Evolutionary conservation across 768 basidiomycete species (phyloP), one percentile per base, ranked within the genome.

Genomic region (Chiua virens): DNA sequence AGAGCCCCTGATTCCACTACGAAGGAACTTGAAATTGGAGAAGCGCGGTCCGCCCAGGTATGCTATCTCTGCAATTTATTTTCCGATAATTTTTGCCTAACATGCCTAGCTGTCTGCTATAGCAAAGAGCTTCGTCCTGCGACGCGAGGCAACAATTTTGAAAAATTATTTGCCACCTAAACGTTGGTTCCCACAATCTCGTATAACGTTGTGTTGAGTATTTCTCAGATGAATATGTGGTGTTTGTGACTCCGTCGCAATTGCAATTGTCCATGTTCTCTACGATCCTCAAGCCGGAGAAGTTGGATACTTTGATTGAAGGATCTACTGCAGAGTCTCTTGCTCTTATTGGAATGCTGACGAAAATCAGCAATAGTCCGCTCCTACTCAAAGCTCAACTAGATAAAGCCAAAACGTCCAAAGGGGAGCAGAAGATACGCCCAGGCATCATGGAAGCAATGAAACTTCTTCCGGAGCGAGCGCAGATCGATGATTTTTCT

Each of bases 341-440:
- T 18, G 86, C 86, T 17, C 65, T 95, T 22, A 91, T 98, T 58
- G 84, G 81, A 49, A 75, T 82, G 50, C 76, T 97, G 30, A 89
- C 86, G 13, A 97, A 98, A 76, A 80, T 98, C 54, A 92, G 89
- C 74, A 98, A 90, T 64, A 94, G 92, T 59, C 96, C 96, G 0
- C 83, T 92, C 30, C 73, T 98, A 27, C 73, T 94, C 39, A 91
- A 88, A 61, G 85, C 87, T n/a, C 85, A 86, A 5, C 81, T 80
- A 15, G 85, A 88, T 55, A 85, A 80, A 55, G 77, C 75, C 17
- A 81, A 74, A 58, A 69, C 63, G 22, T 77, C 77, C 50, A 68
- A 70, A 25, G 68, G 69, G 10, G 70, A 71, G 17, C 61, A 64
- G 15, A 70, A 78, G 46, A 80, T 75, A 58, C 75, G 74, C 32